Evolutionary conservation across 257 asterid species (phyloP).

Genomic region (Scutellaria minor): DNA sequence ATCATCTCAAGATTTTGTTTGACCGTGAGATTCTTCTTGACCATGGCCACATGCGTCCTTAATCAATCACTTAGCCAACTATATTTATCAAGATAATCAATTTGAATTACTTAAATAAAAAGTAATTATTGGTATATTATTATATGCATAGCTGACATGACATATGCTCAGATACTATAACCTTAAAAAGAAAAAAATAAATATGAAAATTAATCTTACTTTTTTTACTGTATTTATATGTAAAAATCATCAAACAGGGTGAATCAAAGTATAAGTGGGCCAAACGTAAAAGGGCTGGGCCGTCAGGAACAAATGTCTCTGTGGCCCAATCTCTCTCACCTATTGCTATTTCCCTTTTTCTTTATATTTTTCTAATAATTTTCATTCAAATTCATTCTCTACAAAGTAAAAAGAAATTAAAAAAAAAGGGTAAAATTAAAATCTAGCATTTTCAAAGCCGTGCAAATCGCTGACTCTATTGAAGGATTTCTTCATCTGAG

Average conservation of each 20-base stretch:
- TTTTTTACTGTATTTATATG: too few relatives aligned
- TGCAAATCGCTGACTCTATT: conserved; percentile 69
- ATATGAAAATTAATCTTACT: too few relatives aligned
- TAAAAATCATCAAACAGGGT: not conserved
- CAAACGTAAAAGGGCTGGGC: conserved; percentile 19
- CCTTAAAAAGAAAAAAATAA: too few relatives aligned
- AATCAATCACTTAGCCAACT: too few relatives aligned
- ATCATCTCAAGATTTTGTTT: not conserved
- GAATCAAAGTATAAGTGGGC: conserved; percentile 6
- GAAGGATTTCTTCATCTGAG: conserved; percentile 50
- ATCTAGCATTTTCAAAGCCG: conserved; percentile 93
- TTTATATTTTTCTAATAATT: not conserved
- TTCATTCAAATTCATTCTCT: not conserved
- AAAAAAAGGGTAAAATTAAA: conserved; percentile 35
- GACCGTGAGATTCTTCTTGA: too few relatives aligned
- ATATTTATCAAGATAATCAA: too few relatives aligned
- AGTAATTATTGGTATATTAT: too few relatives aligned
- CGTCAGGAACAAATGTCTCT: conserved; percentile 13
- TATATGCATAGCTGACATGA: too few relatives aligned
- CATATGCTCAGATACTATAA: too few relatives aligned
- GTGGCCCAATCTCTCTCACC: not conserved
- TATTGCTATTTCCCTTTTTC: not conserved
- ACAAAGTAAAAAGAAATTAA: not conserved
- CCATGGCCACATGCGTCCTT: too few relatives aligned
- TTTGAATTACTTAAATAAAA: too few relatives aligned